phyloP scores from a whole-genome alignment of 208 protist genomes.

The Angomonas deanei region DNA sequence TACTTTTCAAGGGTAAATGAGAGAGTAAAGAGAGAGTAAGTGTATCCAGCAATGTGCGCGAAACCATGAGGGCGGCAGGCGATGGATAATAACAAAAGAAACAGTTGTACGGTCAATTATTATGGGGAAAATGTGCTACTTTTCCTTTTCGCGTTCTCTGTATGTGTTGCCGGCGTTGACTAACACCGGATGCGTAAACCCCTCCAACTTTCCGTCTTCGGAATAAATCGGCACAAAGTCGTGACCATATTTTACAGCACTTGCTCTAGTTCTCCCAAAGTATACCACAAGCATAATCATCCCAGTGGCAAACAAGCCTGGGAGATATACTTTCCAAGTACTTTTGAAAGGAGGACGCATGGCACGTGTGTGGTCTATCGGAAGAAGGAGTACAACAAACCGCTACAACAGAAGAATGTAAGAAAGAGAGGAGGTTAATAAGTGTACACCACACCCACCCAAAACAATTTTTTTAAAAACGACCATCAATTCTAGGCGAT shows the following conservation, averaged over 20 bases:
- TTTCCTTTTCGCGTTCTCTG: conserved; percentile 47
- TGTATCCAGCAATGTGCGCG: not conserved
- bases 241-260: conserved; percentile 75
- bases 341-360: conserved; percentile 78
- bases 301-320: conserved; percentile 57
- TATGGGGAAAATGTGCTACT: not conserved
- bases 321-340: conserved; percentile 77
- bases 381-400: not conserved
- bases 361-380: not conserved
- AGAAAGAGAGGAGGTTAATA: not conserved
- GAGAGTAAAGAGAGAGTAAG: not conserved
- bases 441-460: not conserved
- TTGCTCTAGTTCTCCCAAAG: conserved; percentile 47
- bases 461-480: too few species aligned
- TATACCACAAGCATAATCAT: conserved; percentile 66
- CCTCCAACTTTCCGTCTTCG: conserved; percentile 79
- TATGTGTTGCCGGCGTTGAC: conserved; percentile 73
- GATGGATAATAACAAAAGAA: not conserved
- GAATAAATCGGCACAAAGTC: conserved; percentile 87
- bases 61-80: not conserved
- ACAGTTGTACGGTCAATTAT: not conserved
- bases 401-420: not conserved
- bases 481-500: too few species aligned
- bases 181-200: conserved; percentile 82
- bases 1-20: not conserved